phyloP scores from a whole-genome alignment of 208 protist species.

The Crithidia sp. region DNA sequence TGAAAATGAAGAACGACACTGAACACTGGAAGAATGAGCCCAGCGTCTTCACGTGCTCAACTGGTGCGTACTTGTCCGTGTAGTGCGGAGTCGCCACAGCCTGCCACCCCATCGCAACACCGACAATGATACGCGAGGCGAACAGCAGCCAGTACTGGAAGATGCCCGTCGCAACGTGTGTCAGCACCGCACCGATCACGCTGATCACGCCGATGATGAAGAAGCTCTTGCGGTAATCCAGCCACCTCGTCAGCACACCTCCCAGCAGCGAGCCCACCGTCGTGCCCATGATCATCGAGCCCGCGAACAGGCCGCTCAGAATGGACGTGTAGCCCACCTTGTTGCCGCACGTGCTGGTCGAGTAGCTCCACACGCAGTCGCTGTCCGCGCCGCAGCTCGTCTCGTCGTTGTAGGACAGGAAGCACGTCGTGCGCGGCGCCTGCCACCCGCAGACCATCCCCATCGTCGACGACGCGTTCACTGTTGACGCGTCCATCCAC shows the following conservation, averaged over 20 bases:
- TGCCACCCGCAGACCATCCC: constrained; percentile 33
- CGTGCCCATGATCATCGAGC: constrained; percentile 34
- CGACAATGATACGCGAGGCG: constrained; percentile 55
- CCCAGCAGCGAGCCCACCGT: constrained; percentile 30
- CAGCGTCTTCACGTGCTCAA: constrained; percentile 10
- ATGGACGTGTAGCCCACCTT: constrained; percentile 35
- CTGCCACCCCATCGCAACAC: constrained; percentile 47
- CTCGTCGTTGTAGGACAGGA: constrained; percentile 9
- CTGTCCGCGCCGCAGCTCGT: constrained; percentile 21
- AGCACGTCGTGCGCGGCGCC: constrained; percentile 24
- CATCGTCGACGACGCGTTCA: constrained; percentile 6
- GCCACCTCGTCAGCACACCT: constrained; percentile 20
- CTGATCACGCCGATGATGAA: constrained; percentile 41
- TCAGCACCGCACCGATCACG: constrained; percentile 32
- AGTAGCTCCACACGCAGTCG: constrained; percentile 31
- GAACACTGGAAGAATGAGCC: constrained; percentile 63
- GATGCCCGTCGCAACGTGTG: constrained; percentile 38
- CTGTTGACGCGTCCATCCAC: constrained; percentile 19
- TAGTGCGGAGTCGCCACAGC: constrained; percentile 28
- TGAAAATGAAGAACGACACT: constrained; percentile 49
- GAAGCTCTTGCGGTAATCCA: constrained; percentile 50
- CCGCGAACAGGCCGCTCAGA: constrained; percentile 41
- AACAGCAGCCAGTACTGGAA: constrained; percentile 57
- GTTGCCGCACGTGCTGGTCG: constrained; percentile 22
- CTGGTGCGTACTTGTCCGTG: constrained; percentile 22